Base-by-base conservation (phyloP, 768 basidiomycete genomes). In the Stropharia rugosoannulata region DNA sequence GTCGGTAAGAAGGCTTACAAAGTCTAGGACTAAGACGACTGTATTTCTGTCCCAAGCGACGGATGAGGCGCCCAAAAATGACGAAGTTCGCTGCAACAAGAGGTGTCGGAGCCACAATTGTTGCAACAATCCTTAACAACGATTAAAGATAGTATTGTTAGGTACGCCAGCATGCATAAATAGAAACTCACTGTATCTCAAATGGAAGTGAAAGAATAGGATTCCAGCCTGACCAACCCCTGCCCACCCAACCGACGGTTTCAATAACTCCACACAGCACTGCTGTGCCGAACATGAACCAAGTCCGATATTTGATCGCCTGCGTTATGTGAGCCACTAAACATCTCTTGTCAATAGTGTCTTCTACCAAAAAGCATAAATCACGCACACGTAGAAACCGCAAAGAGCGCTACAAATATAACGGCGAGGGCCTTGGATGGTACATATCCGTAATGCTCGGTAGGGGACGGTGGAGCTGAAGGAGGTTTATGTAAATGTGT, bases 11-110 rank as follows among this genome's bases (percentile, higher is more conserved):
- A 6, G 16, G 45, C 54, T n/a, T 22, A 55, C 54, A 55, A 18
- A 55, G 46, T 18, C 54, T 69, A 1, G 82, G 76, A 35, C 59
- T 64, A 4, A 85, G 59, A 0, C 81, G 69, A 58, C 79, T 80
- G 63, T 83, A 82, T 42, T 69, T 61, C 4, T 71, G 47, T 1
- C 80, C 81, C 25, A 84, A 65, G 4, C 63, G 61, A 12, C 59
- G 61, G 43, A 83, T 79, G 49, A 84, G 69, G 19, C 66, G 63
- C 1, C 83, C 81, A 11, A 86, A 71, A 16, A 84, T 76, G 40
- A 84, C 73, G 64, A 87, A 88, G 60, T 79, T 82, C 11, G 83
- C 82, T 0, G 85, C 84, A 18, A 82, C 68, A 35, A 84, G 66
- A 22, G 82, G 83, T 0, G 61, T 62, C 6, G 61, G 61, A 2